Percentiles rank a stretch among this genome's conserved stretches.
Conservation (phyloP, 83 land plant species). For the Picea abies region DNA sequence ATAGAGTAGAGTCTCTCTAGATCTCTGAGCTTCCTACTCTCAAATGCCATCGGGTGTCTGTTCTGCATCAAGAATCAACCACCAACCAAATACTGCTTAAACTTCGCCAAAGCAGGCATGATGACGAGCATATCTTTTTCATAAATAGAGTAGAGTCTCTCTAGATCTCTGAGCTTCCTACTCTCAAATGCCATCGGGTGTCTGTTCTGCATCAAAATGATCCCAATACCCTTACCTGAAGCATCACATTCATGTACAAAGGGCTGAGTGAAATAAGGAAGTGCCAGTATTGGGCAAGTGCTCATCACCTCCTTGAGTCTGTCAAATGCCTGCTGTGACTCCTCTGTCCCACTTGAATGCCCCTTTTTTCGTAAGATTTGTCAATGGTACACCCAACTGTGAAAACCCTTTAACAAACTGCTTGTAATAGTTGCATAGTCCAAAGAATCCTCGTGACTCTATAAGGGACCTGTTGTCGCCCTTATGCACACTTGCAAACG, state of each 20-base stretch:
- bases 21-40: no score
- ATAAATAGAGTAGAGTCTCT: no score
- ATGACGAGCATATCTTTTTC: no score
- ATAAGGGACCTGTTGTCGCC: background rate
- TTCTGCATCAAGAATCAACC: no score
- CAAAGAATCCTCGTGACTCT: background rate
- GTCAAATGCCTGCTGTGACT: background rate
- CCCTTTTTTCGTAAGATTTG: background rate
- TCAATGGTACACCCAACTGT: background rate
- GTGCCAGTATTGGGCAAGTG: background rate
- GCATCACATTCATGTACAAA: background rate
- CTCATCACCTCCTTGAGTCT: background rate
- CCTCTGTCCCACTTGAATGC: background rate
- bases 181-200: background rate
- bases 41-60: no score
- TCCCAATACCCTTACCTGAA: background rate
- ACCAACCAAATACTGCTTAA: no score
- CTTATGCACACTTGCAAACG: no score
- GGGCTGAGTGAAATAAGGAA: no score
- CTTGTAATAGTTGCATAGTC: background rate
- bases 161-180: no score
- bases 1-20: background rate
- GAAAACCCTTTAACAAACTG: background rate
- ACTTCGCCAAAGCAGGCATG: no score
- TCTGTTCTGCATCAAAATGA: background rate